Percentiles rank a stretch among this genome's conserved stretches.
These are phyloP conservation scores for Brassica juncea DNA, from an alignment of 345 rosid genomes.

Conservation along the genomic window DNA sequence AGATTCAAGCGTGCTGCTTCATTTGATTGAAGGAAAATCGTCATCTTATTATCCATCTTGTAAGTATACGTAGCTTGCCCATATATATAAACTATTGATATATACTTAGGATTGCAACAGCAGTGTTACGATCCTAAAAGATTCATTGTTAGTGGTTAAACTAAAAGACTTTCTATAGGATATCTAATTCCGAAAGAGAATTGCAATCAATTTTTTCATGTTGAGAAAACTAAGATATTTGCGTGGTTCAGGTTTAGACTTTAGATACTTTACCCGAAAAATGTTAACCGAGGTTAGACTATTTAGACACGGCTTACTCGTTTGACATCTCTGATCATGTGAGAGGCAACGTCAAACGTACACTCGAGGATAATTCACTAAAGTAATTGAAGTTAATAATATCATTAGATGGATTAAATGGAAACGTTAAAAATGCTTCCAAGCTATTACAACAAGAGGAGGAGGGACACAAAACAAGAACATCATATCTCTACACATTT, in stretches of 20 bases:
- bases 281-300: not conserved
- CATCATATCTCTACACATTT: not conserved
- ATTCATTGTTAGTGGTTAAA: not conserved
- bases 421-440: not conserved
- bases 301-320: not conserved
- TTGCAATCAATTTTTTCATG: not conserved
- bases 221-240: no score
- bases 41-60: slow-evolving; percentile 79
- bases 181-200: not conserved
- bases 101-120: not conserved
- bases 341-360: not conserved
- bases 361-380: not conserved
- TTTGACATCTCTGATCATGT: not conserved
- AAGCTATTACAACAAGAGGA: not conserved
- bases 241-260: no score
- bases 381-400: not conserved
- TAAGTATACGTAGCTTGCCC: slow-evolving; percentile 36
- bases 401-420: not conserved
- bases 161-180: not conserved
- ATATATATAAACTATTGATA: no score
- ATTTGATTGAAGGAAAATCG: slow-evolving; percentile 87
- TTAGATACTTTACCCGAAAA: no score
- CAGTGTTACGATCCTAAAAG: no score
- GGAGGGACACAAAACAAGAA: not conserved
- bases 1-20: slow-evolving; percentile 79